Evolutionary conservation across 2,329 filamentous ascomycete genomes (phyloP), one percentile per base, ranked within the genome.

Genomic region (Phialophora chinensis): DNA sequence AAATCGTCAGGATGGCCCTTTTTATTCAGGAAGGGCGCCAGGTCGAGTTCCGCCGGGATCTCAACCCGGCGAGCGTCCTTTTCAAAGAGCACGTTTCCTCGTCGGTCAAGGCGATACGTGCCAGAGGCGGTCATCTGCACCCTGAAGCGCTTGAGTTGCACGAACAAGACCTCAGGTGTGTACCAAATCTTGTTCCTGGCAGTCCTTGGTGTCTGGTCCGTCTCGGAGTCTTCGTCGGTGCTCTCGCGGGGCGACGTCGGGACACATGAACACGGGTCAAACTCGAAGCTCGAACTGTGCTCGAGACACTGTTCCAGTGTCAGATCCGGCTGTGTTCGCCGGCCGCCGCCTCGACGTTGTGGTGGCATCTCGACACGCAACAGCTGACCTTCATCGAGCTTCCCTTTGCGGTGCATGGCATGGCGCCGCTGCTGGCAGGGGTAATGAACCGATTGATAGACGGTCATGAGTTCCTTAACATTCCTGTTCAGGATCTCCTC

Each of bases 141-240:
- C 42, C 38, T 17, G 44, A 68, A 66, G 14, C 69, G 64, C 4
- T 20, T 31, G 20, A 71, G 53, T 7, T 61, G 33, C 6, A 71
- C 7, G 25, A 71, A 60, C 35, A 71, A 50, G 38, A 70, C 66
- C 42, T 70, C 68, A 2, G 68, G 68, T 23, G 67, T 23, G 27
- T 50, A 44, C 38, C 38, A 44, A 2, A 44, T 44, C 38, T 44
- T n/a, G 8, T 7, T 44, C 17, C 17, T n/a, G 17, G 38, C 38
- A n/a, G 14, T 4, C 38, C 6, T 44, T n/a, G 38, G 38, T n/a
- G 38, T 20, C 38, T 44, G 38, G 5, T 44, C 17, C 6, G 38
- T 5, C 1, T 44, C 38, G 38, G 20, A 23, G 49, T 14, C 14
- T 2, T 56, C 17, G 53, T 56, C 23, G 23, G 2, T 20, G 10